These are phyloP conservation scores for Backusella liffmaniae DNA, from an alignment of 192 early-diverging fungal species.

Conservation along the genomic window DNA sequence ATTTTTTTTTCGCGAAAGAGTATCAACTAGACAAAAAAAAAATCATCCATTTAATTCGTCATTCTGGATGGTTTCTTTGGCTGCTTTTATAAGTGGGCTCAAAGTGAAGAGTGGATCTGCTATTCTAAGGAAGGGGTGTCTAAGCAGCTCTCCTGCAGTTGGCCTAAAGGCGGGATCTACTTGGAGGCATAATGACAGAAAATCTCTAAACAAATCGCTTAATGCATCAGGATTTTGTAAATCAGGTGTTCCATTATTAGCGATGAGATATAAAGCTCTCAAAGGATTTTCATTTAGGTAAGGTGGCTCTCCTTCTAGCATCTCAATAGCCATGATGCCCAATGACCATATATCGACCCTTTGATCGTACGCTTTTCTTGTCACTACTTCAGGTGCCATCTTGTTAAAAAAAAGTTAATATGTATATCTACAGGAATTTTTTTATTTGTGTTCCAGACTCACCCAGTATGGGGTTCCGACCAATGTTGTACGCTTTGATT, in stretches of 20 bases:
- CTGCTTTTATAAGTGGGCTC: slow-evolving; percentile 67
- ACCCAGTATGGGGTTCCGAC: slow-evolving; percentile 89
- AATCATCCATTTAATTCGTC: background rate
- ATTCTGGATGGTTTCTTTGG: slow-evolving; percentile 5
- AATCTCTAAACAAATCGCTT: slow-evolving; percentile 75
- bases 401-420: background rate
- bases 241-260: slow-evolving; percentile 92
- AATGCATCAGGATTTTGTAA: slow-evolving; percentile 85
- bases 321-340: slow-evolving; percentile 97
- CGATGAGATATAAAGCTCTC: slow-evolving; percentile 90
- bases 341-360: slow-evolving; percentile 97
- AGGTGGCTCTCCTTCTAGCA: slow-evolving; percentile 97
- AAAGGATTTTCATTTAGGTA: slow-evolving; percentile 95
- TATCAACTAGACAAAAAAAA: background rate
- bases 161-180: slow-evolving; percentile 83
- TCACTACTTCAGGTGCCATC: slow-evolving; percentile 99
- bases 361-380: slow-evolving; percentile 84
- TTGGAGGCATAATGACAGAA: slow-evolving; percentile 77
- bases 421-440: background rate
- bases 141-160: slow-evolving; percentile 73
- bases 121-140: slow-evolving; percentile 84
- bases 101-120: slow-evolving; percentile 81
- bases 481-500: slow-evolving; percentile 82
- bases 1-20: background rate
- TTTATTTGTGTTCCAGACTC: background rate